Evolutionary conservation across 768 basidiomycete genomes (phyloP).

Genomic region (Macrolepiota albuminosa): DNA sequence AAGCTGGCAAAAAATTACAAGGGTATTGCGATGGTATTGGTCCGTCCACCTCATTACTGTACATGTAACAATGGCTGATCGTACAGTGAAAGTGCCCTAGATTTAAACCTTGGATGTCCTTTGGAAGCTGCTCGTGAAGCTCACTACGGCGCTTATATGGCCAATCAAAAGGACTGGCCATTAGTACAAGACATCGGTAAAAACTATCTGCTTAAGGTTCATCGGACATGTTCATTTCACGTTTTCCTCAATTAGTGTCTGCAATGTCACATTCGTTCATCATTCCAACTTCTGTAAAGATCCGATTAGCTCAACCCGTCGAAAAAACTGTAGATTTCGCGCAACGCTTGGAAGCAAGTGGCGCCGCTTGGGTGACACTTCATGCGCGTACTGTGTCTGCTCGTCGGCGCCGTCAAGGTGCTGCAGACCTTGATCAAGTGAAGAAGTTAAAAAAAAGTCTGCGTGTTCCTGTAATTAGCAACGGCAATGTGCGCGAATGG

Average conservation of each 20-base stretch:
- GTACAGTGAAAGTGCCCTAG: conserved; percentile 30
- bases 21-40: conserved; percentile 67
- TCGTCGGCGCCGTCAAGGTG: conserved; percentile 63
- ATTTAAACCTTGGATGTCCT: conserved; percentile 80
- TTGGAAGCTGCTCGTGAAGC: conserved; percentile 62
- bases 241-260: conserved; percentile 41
- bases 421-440: conserved; percentile 62
- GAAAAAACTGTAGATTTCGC: conserved; percentile 53
- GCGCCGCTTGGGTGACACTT: conserved; percentile 66
- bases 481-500: conserved; percentile 69
- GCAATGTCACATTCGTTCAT: conserved; percentile 57
- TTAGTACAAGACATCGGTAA: conserved; percentile 60
- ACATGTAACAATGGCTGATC: not conserved
- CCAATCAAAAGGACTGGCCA: conserved; percentile 69
- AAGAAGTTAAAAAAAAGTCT: conserved; percentile 48
- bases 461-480: conserved; percentile 61
- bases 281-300: conserved; percentile 63
- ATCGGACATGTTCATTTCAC: not conserved
- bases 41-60: conserved; percentile 22
- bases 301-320: conserved; percentile 53
- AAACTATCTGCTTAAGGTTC: conserved; percentile 2
- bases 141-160: conserved; percentile 74
- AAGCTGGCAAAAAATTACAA: conserved; percentile 57
- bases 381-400: conserved; percentile 74
- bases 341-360: conserved; percentile 54